Conservation (phyloP, 306 rosid species). For the Prunus dulcis region DNA sequence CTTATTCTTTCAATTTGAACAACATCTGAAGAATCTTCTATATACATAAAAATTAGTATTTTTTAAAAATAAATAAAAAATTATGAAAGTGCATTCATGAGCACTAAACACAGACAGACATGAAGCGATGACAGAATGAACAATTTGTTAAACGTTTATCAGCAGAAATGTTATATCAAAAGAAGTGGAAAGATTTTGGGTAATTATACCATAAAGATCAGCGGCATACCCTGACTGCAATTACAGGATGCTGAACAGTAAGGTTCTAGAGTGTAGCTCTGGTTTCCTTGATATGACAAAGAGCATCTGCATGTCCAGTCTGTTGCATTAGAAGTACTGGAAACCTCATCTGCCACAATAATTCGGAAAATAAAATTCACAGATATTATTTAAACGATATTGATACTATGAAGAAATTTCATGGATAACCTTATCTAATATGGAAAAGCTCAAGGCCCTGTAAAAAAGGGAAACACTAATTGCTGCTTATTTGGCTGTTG, state of each 20-base stretch:
- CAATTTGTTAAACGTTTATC: neutral
- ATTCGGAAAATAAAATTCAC: conserved; percentile 20
- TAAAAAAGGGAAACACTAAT: neutral
- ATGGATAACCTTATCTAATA: neutral
- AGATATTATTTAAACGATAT: conserved; percentile 6
- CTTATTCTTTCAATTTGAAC: neutral
- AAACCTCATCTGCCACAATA: conserved; percentile 46
- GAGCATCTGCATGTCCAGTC: conserved; percentile 78
- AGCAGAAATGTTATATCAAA: neutral
- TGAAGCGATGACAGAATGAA: neutral
- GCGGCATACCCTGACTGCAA: conserved; percentile 69
- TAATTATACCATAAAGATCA: conserved; percentile 27
- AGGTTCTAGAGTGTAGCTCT: conserved; percentile 39
- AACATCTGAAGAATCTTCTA: neutral
- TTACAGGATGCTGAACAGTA: conserved; percentile 86
- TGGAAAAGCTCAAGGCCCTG: conserved; percentile 7
- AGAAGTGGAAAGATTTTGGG: conserved; percentile 18
- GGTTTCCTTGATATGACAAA: conserved; percentile 47
- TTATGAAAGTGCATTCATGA: neutral
- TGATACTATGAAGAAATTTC: conserved; percentile 1
- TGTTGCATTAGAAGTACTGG: conserved; percentile 38
- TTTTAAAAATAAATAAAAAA: too few relatives aligned
- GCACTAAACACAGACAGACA: neutral
- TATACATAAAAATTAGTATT: neutral
- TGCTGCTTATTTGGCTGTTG: conserved; percentile 1